Evolutionary conservation across 345 rosid species (phyloP).

Genomic region (Leavenworthia alabamica): DNA sequence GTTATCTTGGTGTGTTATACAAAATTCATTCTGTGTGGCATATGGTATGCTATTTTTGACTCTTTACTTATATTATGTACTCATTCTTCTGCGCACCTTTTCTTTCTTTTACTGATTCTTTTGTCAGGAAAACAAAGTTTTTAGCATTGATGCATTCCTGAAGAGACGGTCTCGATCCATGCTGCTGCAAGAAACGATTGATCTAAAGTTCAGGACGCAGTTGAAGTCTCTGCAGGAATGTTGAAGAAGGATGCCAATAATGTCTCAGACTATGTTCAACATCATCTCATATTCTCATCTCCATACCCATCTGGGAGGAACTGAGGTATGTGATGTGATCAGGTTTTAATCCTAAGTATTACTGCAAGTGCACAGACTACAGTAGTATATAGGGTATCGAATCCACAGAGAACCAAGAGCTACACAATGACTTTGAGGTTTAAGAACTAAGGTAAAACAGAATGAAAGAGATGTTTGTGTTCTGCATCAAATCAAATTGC

Average conservation of each 20-base stretch:
- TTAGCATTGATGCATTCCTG: slow-evolving; percentile 85
- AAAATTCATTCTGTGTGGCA: no score
- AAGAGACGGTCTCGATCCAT: slow-evolving; percentile 83
- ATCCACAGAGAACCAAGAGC: no score
- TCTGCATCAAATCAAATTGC: no score
- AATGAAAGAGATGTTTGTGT: no score
- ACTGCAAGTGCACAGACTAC: no score
- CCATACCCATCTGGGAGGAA: slow-evolving; percentile 97
- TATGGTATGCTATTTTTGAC: slow-evolving; percentile 45
- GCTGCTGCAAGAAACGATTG: slow-evolving; percentile 92
- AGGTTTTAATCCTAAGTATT: no score
- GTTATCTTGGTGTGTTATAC: no score
- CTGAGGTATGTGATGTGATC: slow-evolving; percentile 68
- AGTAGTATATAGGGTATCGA: no score
- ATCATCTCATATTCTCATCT: slow-evolving; percentile 88
- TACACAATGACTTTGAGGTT: no score
- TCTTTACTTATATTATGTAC: slow-evolving; percentile 11
- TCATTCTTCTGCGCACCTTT: background rate
- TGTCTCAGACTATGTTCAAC: slow-evolving; percentile 86
- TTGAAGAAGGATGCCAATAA: slow-evolving; percentile 84
- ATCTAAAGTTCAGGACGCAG: slow-evolving; percentile 81
- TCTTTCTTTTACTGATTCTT: slow-evolving; percentile 13
- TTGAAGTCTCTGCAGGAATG: slow-evolving; percentile 98
- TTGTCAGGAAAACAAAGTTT: slow-evolving; percentile 72
- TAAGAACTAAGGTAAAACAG: no score